Percentiles rank a stretch among this genome's conserved stretches.
These are phyloP conservation scores for Monilinia fructicola DNA, from an alignment of 2,329 filamentous ascomycete species.

Conservation along the genomic window DNA sequence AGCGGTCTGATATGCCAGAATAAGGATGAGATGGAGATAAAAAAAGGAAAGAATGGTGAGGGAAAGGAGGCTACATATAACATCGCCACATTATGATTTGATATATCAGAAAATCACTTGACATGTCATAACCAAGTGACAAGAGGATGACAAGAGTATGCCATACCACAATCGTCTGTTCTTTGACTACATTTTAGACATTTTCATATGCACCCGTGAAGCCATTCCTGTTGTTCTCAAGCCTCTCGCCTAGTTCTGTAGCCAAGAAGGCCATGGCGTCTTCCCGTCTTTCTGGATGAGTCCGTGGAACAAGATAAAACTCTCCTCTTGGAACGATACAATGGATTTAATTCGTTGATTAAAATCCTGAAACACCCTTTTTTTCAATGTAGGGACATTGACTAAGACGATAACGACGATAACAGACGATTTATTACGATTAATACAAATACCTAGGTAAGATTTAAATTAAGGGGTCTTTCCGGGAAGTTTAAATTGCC, in stretches of 20 bases:
- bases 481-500: background rate
- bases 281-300: constrained; percentile 5
- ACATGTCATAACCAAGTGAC: background rate
- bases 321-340: background rate
- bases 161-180: background rate
- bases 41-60: background rate
- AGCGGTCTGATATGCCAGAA: constrained; percentile 2
- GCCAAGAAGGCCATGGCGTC: constrained; percentile 5
- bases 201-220: background rate
- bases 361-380: background rate
- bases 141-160: background rate
- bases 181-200: constrained; percentile 13
- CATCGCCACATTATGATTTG: background rate
- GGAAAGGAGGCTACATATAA: constrained; percentile 13
- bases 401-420: too few relatives aligned
- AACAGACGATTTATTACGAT: too few relatives aligned
- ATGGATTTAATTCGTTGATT: constrained; percentile 5
- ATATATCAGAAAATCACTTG: constrained; percentile 14
- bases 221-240: background rate
- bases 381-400: background rate
- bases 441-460: too few relatives aligned
- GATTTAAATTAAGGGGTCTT: constrained; percentile 3
- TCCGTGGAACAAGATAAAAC: constrained; percentile 1
- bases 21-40: background rate
- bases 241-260: constrained; percentile 1